Evolutionary conservation across 805 yeast genomes (phyloP).

Genomic region (Debaryomyces hansenii): DNA sequence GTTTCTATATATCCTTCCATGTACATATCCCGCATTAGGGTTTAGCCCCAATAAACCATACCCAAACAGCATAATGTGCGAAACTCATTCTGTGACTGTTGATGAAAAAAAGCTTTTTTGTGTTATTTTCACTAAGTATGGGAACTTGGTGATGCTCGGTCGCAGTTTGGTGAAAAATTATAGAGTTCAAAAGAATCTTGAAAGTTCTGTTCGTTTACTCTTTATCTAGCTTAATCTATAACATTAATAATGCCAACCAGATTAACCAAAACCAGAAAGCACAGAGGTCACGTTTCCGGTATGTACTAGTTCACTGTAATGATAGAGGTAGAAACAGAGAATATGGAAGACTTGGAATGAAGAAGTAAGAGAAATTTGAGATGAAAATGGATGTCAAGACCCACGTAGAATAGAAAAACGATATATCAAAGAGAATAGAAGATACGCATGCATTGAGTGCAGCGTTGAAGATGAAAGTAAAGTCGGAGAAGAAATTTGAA

Average conservation of each 20-base stretch:
- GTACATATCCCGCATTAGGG: no score
- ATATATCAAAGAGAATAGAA: no score
- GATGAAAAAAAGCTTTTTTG: slow-evolving; percentile 2
- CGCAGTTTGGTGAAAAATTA: slow-evolving; percentile 10
- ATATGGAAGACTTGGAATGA: no score
- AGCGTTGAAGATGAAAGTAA: neutral
- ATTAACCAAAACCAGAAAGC: slow-evolving; percentile 99
- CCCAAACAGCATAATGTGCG: no score
- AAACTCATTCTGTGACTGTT: neutral
- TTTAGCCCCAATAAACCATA: no score
- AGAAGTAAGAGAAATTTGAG: no score
- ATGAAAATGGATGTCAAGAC: no score
- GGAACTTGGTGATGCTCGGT: slow-evolving; percentile 2
- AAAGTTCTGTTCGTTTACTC: slow-evolving; percentile 1
- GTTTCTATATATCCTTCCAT: no score
- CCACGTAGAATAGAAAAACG: no score
- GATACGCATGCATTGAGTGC: no score
- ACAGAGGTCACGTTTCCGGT: slow-evolving; percentile 99
- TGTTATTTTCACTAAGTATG: slow-evolving; percentile 3
- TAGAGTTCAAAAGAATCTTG: slow-evolving; percentile 6
- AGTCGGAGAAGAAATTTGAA: neutral
- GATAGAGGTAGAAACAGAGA: no score
- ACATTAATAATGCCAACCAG: slow-evolving; percentile 88
- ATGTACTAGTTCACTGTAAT: slow-evolving; percentile 43
- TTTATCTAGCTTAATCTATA: slow-evolving; percentile 8